These are phyloP conservation scores for Neonectria magnoliae DNA, from an alignment of 2,329 filamentous ascomycete species.

Conservation along the genomic window DNA sequence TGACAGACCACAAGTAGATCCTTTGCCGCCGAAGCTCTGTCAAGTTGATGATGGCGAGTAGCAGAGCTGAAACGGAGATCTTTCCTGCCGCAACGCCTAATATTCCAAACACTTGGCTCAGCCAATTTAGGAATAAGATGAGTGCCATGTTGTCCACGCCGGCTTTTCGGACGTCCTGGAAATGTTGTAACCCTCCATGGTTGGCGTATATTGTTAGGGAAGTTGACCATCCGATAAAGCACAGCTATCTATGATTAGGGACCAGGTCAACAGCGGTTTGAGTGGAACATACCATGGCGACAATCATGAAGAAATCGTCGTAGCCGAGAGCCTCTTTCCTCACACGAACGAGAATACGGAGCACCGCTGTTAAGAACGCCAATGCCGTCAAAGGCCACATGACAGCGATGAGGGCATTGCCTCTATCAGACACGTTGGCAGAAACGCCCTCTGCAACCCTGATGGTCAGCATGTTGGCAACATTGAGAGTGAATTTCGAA, in stretches of 20 bases:
- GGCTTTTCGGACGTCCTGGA: not conserved
- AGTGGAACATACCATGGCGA: not conserved
- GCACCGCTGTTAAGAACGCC: not conserved
- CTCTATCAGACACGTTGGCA: not conserved
- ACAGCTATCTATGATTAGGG: slow-evolving; percentile 9
- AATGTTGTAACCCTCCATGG: not conserved
- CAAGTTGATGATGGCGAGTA: slow-evolving; percentile 31
- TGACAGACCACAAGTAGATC: slow-evolving; percentile 34
- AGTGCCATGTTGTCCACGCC: not conserved
- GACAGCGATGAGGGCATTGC: not conserved
- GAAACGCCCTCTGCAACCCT: not conserved
- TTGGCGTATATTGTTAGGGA: not conserved
- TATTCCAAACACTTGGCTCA: not conserved
- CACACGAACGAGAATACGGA: not conserved
- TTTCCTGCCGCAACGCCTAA: not conserved
- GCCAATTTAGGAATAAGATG: not conserved
- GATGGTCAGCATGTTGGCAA: not conserved
- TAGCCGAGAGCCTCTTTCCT: not conserved
- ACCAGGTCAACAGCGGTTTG: not conserved
- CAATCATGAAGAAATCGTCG: not conserved
- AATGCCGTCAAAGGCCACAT: not conserved
- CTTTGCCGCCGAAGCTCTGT: slow-evolving; percentile 34
- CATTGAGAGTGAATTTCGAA: not conserved
- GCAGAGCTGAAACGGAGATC: slow-evolving; percentile 22
- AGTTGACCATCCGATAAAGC: slow-evolving; percentile 25